Base-by-base conservation (phyloP, 495 filamentous ascomycete species). In the Penicillium turbatum region DNA sequence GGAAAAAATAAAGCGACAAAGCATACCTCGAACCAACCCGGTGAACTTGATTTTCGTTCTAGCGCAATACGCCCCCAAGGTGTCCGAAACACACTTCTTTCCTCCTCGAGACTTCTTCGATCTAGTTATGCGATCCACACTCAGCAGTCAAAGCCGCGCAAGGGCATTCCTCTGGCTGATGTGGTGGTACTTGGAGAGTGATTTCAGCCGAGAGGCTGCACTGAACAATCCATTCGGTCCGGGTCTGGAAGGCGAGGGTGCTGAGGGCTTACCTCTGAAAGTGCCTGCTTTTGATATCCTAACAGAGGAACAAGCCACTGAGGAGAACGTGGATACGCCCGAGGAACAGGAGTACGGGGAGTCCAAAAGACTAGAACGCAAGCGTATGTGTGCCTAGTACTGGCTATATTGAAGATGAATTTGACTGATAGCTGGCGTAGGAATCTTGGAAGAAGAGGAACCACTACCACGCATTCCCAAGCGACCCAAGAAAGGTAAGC, bases 181-280 rank as follows among this genome's bases (percentile, higher is more conserved):
- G 85, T 98, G 93, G 93, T 95, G 89, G 77, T 97, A 98, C 68
- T 77, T 97, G n/a, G 95, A 98, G 71, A 92, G 92, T 46, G 88
- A 97, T 65, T 97, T 96, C 63, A 85, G 85, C 5, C 77, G 81
- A 43, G 87, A 96, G 56, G 88, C 86, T 48, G 89, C 90, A 35
- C 73, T 85, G 36, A 84, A 87, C 51, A 98, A 97, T 67, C 93
- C 93, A 0, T 98, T 95, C 62, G 93, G 95, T 2, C 67, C 82
- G 1, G 93, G 93, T 16, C 67, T 78, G 71, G 86, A 76, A 31
- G 79, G 75, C 36, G 75, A 82, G 49, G 77, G 63, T 69, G 84
- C 72, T 69, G 84, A 68, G 51, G 87, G 72, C 53, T 77, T 77
- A 69, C 90, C 77, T 72, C 83, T 82, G 75, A 96, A 92, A 60